Evolutionary conservation across 441 rosid species (phyloP).

Genomic region (Brassica balearica): DNA sequence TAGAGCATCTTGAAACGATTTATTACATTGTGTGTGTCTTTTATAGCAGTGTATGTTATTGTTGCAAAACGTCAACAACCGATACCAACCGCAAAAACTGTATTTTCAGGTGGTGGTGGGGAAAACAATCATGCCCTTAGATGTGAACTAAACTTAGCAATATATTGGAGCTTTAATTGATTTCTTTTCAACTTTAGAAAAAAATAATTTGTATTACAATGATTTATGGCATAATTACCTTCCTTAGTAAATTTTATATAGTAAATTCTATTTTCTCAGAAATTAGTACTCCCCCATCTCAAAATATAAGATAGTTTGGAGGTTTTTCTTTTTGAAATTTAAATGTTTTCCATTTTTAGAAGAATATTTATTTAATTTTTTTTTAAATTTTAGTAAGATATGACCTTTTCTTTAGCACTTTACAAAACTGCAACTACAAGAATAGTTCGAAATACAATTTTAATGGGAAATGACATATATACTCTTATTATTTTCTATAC

Average conservation of each 20-base stretch:
- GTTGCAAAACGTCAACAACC: too few species aligned
- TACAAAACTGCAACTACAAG: background rate
- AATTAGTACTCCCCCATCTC: background rate
- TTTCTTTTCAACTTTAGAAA: background rate
- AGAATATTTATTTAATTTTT: too few species aligned
- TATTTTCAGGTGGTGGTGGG: too few species aligned
- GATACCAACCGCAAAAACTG: too few species aligned
- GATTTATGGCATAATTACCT: too few species aligned
- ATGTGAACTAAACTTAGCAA: background rate
- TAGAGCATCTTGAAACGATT: too few species aligned
- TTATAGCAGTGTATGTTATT: too few species aligned
- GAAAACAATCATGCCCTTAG: background rate
- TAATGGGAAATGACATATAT: background rate
- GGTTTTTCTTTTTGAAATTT: background rate
- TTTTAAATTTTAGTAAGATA: background rate
- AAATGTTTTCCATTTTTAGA: background rate
- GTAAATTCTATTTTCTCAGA: background rate
- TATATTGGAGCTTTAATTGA: background rate
- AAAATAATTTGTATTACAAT: background rate
- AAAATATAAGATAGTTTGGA: background rate
- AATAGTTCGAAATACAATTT: background rate
- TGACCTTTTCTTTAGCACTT: background rate
- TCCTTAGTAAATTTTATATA: background rate
- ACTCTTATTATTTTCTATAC: background rate
- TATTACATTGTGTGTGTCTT: too few species aligned